Conservation (phyloP, 768 basidiomycete genomes). For the Gloeostereum incarnatum region DNA sequence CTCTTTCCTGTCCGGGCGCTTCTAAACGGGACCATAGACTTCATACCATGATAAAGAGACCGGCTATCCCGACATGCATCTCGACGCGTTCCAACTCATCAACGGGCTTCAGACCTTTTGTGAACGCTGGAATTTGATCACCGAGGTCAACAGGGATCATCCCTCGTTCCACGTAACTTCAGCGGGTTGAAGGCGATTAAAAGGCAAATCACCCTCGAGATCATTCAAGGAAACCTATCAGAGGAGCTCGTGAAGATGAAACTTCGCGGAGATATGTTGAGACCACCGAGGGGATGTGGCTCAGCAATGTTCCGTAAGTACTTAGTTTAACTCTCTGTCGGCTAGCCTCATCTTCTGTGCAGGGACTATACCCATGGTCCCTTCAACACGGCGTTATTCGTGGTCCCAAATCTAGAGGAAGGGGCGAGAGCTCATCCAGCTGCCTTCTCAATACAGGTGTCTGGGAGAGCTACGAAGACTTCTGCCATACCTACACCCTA, state of each 20-base stretch:
- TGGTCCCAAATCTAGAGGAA: conserved; percentile 6
- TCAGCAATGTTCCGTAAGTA: conserved; percentile 15
- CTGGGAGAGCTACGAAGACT: conserved; percentile 7
- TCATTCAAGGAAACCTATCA: conserved; percentile 10
- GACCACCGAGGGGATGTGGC: conserved; percentile 11
- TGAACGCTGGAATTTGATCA: background rate
- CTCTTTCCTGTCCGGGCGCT: background rate
- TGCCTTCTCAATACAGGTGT: conserved; percentile 6
- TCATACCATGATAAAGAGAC: too few species aligned
- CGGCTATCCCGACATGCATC: conserved; percentile 4
- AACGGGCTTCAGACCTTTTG: background rate
- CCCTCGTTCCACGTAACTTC: background rate
- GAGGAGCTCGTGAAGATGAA: conserved; percentile 11
- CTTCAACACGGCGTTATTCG: conserved; percentile 8
- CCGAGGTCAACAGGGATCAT: background rate
- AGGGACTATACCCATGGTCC: conserved; percentile 13
- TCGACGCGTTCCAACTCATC: conserved; percentile 1
- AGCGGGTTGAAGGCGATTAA: conserved; percentile 2
- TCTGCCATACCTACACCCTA: conserved; percentile 9
- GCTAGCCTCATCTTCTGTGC: background rate
- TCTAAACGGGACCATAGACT: background rate
- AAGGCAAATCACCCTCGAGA: conserved; percentile 11
- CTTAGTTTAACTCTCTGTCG: background rate
- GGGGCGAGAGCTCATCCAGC: conserved; percentile 7
- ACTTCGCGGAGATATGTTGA: conserved; percentile 8